These are phyloP conservation scores for Rhizopogon sp. DNA, from an alignment of 768 basidiomycete species.

Conservation along the genomic window DNA sequence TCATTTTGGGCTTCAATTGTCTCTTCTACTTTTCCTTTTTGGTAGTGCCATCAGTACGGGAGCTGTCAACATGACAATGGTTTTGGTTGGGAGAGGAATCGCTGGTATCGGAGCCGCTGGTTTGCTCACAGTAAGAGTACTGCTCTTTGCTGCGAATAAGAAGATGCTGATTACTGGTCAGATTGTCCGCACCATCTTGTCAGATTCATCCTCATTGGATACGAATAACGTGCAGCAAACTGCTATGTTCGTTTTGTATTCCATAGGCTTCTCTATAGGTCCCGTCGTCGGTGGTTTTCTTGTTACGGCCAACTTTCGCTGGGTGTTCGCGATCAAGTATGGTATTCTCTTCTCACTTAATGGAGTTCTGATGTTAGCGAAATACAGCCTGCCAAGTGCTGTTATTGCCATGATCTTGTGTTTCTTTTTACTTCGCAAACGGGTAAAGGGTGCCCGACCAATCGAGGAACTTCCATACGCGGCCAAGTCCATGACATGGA, in stretches of 20 bases:
- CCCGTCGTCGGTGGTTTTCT: constrained; percentile 40
- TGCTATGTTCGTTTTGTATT: constrained; percentile 38
- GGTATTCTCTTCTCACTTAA: constrained; percentile 4
- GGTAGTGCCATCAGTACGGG: constrained; percentile 46
- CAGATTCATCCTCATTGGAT: constrained; percentile 39
- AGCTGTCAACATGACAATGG: constrained; percentile 38
- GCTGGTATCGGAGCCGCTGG: constrained; percentile 48
- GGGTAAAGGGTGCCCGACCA: constrained; percentile 16
- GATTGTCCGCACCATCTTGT: constrained; percentile 39
- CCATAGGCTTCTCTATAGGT: constrained; percentile 37
- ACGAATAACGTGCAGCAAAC: constrained; percentile 38
- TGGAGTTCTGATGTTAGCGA: not conserved
- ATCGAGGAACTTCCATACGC: constrained; percentile 7
- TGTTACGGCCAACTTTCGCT: constrained; percentile 37
- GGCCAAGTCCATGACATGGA: constrained; percentile 10
- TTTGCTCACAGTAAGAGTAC: constrained; percentile 26
- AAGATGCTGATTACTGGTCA: constrained; percentile 3
- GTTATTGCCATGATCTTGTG: constrained; percentile 32
- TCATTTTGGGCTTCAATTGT: constrained; percentile 39
- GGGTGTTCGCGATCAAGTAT: constrained; percentile 55
- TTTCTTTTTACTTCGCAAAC: constrained; percentile 36
- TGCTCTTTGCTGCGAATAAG: not conserved
- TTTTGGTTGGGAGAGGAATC: constrained; percentile 42
- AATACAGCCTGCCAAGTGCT: constrained; percentile 35
- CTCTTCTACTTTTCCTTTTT: constrained; percentile 39